Evolutionary conservation across 1,139 yeast species (phyloP).

Genomic region (Taphrina populina): DNA sequence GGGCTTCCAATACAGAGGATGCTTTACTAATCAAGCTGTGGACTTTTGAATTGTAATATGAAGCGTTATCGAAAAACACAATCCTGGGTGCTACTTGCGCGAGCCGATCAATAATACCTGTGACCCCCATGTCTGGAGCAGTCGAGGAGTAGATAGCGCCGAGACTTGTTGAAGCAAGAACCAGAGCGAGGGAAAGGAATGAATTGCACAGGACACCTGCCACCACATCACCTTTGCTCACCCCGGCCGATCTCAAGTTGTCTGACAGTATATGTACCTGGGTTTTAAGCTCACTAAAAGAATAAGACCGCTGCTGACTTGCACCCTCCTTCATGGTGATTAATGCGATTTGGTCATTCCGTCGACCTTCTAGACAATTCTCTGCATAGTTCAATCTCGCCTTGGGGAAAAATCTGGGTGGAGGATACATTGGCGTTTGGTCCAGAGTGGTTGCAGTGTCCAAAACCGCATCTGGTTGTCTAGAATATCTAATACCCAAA

Average conservation of each 20-base stretch:
- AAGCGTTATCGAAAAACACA: conserved; percentile 39
- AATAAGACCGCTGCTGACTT: conserved; percentile 13
- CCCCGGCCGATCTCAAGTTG: conserved; percentile 38
- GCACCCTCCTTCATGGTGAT: conserved; percentile 38
- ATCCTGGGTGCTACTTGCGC: conserved; percentile 39
- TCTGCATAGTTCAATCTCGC: conserved; percentile 40
- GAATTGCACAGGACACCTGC: conserved; percentile 40
- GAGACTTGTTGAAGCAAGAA: conserved; percentile 39
- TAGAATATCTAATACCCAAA: conserved; percentile 34
- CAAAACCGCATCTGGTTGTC: conserved; percentile 15
- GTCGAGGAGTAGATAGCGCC: conserved; percentile 41
- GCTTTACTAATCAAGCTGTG: conserved; percentile 38
- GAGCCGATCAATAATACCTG: conserved; percentile 39
- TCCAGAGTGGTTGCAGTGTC: conserved; percentile 28
- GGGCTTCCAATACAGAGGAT: conserved; percentile 34
- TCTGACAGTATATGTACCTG: conserved; percentile 36
- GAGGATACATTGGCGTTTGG: conserved; percentile 39
- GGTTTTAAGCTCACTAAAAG: conserved; percentile 39
- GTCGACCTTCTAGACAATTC: conserved; percentile 38
- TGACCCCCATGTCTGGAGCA: conserved; percentile 40
- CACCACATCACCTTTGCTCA: conserved; percentile 39
- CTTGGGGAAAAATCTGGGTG: conserved; percentile 39
- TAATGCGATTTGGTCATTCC: conserved; percentile 37
- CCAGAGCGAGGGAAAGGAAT: conserved; percentile 37
- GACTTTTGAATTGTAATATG: conserved; percentile 39